Evolutionary conservation across 495 filamentous ascomycete species (phyloP).

Genomic region (Pyrenula massariospora): DNA sequence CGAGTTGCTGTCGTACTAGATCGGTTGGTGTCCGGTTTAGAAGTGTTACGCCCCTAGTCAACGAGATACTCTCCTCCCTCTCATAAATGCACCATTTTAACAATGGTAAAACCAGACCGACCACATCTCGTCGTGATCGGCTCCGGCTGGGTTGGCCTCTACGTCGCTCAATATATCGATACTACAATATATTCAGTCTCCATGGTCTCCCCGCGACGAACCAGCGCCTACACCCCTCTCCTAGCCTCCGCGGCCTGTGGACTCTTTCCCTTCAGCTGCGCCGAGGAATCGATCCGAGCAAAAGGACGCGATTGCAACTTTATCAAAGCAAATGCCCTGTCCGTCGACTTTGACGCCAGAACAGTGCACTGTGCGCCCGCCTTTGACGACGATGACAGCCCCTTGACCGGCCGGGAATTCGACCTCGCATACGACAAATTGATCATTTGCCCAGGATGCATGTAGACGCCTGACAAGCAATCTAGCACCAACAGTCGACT

Average conservation of each 20-base stretch:
- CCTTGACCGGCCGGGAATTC: conserved; percentile 29
- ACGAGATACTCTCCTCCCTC: too few relatives aligned
- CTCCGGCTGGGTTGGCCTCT: conserved; percentile 41
- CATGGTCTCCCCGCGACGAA: conserved; percentile 61
- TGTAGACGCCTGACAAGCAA: conserved; percentile 9
- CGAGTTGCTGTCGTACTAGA: too few relatives aligned
- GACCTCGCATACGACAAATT: conserved; percentile 60
- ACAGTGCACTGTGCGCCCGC: conserved; percentile 1
- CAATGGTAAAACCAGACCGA: neutral
- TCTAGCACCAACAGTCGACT: neutral
- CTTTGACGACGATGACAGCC: conserved; percentile 15
- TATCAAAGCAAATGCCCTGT: conserved; percentile 1
- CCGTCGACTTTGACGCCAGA: neutral
- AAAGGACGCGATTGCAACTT: conserved; percentile 4
- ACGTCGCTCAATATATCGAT: conserved; percentile 49
- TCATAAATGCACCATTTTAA: neutral
- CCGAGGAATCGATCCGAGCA: conserved; percentile 54
- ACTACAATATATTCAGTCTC: conserved; percentile 54
- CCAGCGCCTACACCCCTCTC: conserved; percentile 71
- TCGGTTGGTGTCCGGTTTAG: too few relatives aligned
- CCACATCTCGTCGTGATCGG: conserved; percentile 49
- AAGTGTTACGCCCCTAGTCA: too few relatives aligned
- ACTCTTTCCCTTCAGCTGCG: conserved; percentile 63
- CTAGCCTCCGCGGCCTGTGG: conserved; percentile 65
- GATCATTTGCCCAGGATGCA: conserved; percentile 61